Percentiles rank a stretch among this genome's conserved stretches.
Evolutionary conservation across 148 eudicot species (phyloP).

Genomic region (Polygonum aviculare): DNA sequence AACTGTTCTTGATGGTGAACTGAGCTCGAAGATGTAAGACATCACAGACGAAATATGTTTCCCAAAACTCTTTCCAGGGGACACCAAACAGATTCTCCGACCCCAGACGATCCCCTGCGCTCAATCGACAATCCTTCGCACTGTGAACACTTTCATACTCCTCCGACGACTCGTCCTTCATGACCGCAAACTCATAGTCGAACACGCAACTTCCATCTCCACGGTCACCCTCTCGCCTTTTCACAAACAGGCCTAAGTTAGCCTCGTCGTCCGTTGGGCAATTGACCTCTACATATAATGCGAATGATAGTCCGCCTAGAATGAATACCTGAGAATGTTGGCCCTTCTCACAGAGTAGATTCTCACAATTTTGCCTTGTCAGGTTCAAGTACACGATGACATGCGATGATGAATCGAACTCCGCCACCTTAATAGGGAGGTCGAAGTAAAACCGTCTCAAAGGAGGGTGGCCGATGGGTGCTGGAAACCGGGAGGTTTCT

Average conservation of each 20-base stretch:
- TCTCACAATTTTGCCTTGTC: neutral
- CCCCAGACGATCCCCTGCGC: neutral
- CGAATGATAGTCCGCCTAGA: neutral
- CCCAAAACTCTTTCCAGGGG: neutral
- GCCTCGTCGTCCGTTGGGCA: no score
- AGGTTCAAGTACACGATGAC: neutral
- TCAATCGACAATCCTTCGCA: neutral
- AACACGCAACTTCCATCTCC: no score
- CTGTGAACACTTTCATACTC: neutral
- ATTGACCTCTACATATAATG: no score
- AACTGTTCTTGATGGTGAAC: neutral
- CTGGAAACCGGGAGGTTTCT: neutral
- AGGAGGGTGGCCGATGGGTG: slow-evolving; percentile 39
- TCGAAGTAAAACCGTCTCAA: neutral
- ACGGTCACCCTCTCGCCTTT: no score
- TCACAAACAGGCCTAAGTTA: no score
- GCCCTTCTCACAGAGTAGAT: neutral
- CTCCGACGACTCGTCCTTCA: neutral
- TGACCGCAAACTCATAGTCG: neutral
- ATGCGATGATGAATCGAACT: neutral
- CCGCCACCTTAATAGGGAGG: neutral
- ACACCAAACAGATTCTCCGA: neutral
- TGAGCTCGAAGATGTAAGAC: neutral
- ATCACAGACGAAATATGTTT: neutral
- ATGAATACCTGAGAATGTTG: neutral